Evolutionary conservation across 2,329 filamentous ascomycete genomes (phyloP), one percentile per base, ranked within the genome.

Genomic region (Pseudogymnoascus sp.): DNA sequence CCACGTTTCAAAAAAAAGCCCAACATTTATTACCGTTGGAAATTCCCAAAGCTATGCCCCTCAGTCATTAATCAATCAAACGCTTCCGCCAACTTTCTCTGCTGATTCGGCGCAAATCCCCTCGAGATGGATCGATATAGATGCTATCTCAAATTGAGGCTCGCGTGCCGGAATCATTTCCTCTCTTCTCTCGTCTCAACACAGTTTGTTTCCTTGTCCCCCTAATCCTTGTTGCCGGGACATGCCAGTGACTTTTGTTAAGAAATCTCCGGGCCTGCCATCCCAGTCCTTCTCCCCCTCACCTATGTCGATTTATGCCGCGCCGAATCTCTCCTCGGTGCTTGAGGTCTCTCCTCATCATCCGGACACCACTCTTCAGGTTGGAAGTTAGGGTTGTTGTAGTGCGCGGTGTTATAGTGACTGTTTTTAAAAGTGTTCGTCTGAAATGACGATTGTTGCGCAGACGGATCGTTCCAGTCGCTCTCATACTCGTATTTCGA

Each of bases 341-440:
- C n/a, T 3, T 11, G 43, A 18, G 25, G 47, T 5, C 43, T 54
- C 18, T 72, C 71, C 9, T 72, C 71, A 2, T 64, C 66, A 8
- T 73, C 71, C 11, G 70, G 71, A 12, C 62, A 68, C 71, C 71
- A 82, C 69, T 80, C 78, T 65, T 83, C 80, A 0, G 81, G 81
- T 62, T 82, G 80, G 64, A 84, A 83, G 64, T 82, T 78, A 39
- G 83, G 82, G 65, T 88, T 88, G 63, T 84, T 83, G 66, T 83
- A 88, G 68, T 88, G 85, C 0, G 85, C 84, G 54, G 79, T 79
- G 67, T 87, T 88, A 73, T 83, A 86, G 60, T 87, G 82, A 59
- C 81, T 85, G 65, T 87, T 86, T 67, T 84, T 85, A 68, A 88
- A 88, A 1, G 81, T 83, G 58, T 76, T 79, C 2, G 82, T 86